Conservation (phyloP, 1,284 basidiomycete genomes). For the Austroboletus novae-zelandiae region DNA sequence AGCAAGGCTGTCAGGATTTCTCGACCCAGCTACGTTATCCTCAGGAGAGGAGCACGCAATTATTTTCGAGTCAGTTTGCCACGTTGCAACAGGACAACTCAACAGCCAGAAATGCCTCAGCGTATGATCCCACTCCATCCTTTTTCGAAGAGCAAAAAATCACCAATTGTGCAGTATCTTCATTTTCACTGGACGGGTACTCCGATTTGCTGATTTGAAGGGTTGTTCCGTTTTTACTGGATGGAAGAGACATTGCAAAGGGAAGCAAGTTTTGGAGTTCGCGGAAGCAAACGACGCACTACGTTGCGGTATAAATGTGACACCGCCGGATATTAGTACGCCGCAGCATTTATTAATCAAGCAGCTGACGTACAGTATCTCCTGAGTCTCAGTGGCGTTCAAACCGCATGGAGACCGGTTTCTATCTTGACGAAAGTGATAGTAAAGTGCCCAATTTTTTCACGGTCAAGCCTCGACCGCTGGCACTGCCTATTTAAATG, state of each 20-base stretch:
- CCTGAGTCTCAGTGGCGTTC: no score
- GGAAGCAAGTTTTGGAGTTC: not conserved
- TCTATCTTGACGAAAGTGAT: no score
- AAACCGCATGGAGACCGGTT: no score
- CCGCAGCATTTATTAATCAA: no score
- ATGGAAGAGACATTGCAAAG: conserved; percentile 19
- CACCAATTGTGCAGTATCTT: conserved; percentile 66
- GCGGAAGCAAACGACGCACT: not conserved
- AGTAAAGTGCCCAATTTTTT: no score
- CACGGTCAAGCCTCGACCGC: no score
- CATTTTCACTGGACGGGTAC: conserved; percentile 31
- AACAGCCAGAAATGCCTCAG: conserved; percentile 38
- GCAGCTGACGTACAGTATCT: no score
- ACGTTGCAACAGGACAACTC: conserved; percentile 55
- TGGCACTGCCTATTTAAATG: no score
- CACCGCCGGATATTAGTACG: conserved; percentile 14
- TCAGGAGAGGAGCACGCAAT: conserved; percentile 47
- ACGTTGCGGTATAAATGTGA: conserved; percentile 33
- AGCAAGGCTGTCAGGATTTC: conserved; percentile 95
- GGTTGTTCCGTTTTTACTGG: conserved; percentile 5
- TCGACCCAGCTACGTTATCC: conserved; percentile 61
- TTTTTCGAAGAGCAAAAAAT: conserved; percentile 31
- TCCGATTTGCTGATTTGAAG: conserved; percentile 11
- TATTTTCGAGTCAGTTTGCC: conserved; percentile 65
- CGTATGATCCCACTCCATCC: conserved; percentile 29